phyloP scores from a whole-genome alignment of 2,329 filamentous ascomycete species.

The Cryphonectria japonica region DNA sequence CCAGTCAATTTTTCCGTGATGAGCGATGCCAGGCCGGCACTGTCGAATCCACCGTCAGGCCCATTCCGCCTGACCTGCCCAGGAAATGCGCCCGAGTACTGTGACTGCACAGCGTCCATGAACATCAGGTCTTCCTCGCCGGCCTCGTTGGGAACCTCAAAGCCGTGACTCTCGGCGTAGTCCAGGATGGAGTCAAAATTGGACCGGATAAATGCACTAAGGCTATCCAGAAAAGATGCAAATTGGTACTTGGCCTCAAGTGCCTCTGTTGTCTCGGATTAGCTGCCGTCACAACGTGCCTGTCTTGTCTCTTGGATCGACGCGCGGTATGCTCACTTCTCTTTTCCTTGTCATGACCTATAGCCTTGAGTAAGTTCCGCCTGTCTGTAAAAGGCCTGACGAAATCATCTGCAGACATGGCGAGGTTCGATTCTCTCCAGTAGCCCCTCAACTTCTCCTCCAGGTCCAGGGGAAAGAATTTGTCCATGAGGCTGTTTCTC shows the following conservation, averaged over 20 bases:
- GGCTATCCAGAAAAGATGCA: slow-evolving; percentile 41
- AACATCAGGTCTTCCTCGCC: slow-evolving; percentile 31
- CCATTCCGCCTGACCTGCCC: slow-evolving; percentile 24
- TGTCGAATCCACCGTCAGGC: slow-evolving; percentile 29
- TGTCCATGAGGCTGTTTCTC: slow-evolving; percentile 55
- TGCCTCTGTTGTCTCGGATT: slow-evolving; percentile 34
- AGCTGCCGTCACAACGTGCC: slow-evolving; percentile 25
- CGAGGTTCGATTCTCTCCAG: slow-evolving; percentile 43
- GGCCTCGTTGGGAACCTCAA: slow-evolving; percentile 42
- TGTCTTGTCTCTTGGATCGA: background rate
- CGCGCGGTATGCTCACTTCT: slow-evolving; percentile 33
- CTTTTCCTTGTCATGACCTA: slow-evolving; percentile 50
- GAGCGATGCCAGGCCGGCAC: slow-evolving; percentile 35
- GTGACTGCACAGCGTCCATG: slow-evolving; percentile 27
- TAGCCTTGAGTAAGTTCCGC: slow-evolving; percentile 54
- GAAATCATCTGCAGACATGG: slow-evolving; percentile 54
- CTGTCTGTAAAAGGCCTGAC: slow-evolving; percentile 48
- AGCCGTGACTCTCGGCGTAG: slow-evolving; percentile 44
- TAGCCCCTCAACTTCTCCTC: slow-evolving; percentile 53
- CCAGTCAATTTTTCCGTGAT: slow-evolving; percentile 33
- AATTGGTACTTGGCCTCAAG: slow-evolving; percentile 46
- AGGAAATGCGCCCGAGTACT: slow-evolving; percentile 27
- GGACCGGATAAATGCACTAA: slow-evolving; percentile 39
- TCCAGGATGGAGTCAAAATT: slow-evolving; percentile 40
- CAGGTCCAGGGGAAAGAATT: slow-evolving; percentile 60